Percentiles rank a stretch among this genome's conserved stretches.
Conservation (phyloP, 306 rosid genomes). For the Rubus parviflorus region DNA sequence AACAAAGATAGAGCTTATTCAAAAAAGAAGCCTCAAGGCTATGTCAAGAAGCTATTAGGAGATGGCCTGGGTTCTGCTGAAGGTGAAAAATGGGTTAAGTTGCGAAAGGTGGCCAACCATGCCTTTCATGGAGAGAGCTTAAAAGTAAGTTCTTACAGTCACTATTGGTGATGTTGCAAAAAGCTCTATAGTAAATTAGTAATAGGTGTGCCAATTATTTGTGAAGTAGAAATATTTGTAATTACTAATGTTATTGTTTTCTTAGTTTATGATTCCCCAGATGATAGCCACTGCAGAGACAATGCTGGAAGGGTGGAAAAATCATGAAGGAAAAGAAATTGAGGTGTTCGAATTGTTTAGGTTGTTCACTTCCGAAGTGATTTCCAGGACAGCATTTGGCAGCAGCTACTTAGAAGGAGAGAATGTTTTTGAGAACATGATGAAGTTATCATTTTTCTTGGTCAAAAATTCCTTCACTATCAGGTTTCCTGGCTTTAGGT, state of each 20-base stretch:
- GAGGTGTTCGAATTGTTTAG: constrained; percentile 30
- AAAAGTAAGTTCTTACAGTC: constrained; percentile 12
- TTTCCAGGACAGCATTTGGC: constrained; percentile 28
- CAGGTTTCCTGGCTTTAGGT: constrained; percentile 25
- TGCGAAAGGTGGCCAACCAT: constrained; percentile 22
- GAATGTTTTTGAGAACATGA: constrained; percentile 22
- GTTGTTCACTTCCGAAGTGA: constrained; percentile 31
- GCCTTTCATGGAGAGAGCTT: constrained; percentile 29
- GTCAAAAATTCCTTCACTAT: constrained; percentile 3
- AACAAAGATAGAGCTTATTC: constrained; percentile 18
- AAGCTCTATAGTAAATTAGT: too few relatives aligned
- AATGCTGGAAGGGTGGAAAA: constrained; percentile 25
- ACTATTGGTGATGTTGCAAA: neutral
- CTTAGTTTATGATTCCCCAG: constrained; percentile 16
- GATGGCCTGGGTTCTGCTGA: constrained; percentile 26
- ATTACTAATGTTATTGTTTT: neutral
- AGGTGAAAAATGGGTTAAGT: constrained; percentile 35
- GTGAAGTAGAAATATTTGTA: neutral
- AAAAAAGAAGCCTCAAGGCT: neutral
- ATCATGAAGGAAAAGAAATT: constrained; percentile 25
- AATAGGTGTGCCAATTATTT: neutral
- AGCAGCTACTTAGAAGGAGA: constrained; percentile 29
- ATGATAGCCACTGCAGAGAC: constrained; percentile 26
- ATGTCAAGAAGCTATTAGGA: constrained; percentile 26
- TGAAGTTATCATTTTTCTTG: constrained; percentile 2